phyloP scores from a whole-genome alignment of 169 alveolate genomes.

The Eimeria falciformis region DNA sequence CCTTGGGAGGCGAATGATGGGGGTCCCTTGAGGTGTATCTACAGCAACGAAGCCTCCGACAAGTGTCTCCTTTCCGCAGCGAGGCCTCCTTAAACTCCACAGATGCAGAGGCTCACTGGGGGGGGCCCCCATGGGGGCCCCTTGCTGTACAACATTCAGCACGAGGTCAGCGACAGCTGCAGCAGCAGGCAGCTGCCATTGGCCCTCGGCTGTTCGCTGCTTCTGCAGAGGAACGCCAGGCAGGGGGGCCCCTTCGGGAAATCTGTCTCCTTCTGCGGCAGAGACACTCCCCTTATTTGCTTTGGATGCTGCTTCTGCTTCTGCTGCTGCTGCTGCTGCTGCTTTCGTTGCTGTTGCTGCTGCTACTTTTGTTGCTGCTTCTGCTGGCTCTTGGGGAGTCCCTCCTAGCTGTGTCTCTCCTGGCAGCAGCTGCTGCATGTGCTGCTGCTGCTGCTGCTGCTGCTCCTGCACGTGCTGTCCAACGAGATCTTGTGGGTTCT shows the following conservation, averaged over 20 bases:
- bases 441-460: constrained; percentile 18
- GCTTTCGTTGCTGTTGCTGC: not conserved
- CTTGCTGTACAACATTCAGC: constrained; percentile 1
- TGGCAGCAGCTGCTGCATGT: constrained; percentile 26
- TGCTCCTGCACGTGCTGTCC: not conserved
- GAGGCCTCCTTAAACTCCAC: constrained; percentile 17
- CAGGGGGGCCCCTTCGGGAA: not conserved
- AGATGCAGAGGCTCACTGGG: not conserved
- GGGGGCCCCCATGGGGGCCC: constrained; percentile 18
- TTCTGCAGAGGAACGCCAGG: constrained; percentile 36
- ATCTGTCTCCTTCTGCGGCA: not conserved
- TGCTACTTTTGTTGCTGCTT: not conserved
- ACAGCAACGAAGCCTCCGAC: not conserved
- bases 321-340: not conserved
- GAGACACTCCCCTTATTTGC: not conserved
- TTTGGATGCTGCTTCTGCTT: not conserved
- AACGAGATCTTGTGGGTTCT: not conserved
- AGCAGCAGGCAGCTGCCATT: not conserved
- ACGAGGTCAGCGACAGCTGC: not conserved
- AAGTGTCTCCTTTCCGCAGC: not conserved
- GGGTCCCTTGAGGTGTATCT: constrained; percentile 14
- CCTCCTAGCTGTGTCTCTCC: no score
- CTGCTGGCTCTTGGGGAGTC: no score
- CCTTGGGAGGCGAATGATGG: not conserved
- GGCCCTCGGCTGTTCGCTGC: constrained; percentile 1